phyloP scores from a whole-genome alignment of 1,284 basidiomycete genomes.

The Papiliotrema nemorosa region DNA sequence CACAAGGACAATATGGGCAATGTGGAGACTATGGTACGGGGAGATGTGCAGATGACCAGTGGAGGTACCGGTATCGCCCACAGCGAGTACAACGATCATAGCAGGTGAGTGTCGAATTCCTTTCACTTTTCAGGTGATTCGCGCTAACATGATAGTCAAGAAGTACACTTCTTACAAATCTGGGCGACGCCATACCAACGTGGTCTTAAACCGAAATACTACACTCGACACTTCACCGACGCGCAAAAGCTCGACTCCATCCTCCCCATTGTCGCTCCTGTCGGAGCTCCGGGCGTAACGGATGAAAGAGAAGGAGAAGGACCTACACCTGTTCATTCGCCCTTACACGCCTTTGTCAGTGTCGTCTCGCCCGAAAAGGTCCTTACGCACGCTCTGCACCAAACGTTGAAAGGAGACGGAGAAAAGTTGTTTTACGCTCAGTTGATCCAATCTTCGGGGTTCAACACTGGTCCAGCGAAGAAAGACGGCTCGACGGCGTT shows the following conservation, averaged over 20 bases:
- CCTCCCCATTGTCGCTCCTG: conserved; percentile 67
- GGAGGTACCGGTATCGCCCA: conserved; percentile 58
- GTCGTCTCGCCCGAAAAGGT: conserved; percentile 59
- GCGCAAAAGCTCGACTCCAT: conserved; percentile 72
- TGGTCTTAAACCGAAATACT: conserved; percentile 69
- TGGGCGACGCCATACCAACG: conserved; percentile 67
- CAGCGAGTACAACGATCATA: conserved; percentile 66
- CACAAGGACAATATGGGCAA: conserved; percentile 84
- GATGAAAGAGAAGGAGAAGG: conserved; percentile 63
- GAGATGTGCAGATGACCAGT: conserved; percentile 85
- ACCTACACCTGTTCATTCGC: conserved; percentile 61
- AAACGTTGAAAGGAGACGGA: conserved; percentile 7
- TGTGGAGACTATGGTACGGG: conserved; percentile 77
- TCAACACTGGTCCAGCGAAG: conserved; percentile 55
- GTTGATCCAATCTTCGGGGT: conserved; percentile 67
- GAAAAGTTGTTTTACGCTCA: conserved; percentile 50
- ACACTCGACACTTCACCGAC: conserved; percentile 76
- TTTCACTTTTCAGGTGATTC: neutral
- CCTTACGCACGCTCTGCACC: conserved; percentile 59
- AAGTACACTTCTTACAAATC: conserved; percentile 75
- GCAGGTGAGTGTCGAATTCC: conserved; percentile 10
- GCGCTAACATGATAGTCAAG: conserved; percentile 20
- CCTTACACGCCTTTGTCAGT: conserved; percentile 57
- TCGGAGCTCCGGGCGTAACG: conserved; percentile 56
- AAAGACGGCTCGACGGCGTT: conserved; percentile 22